Conservation (phyloP, 306 rosid genomes). For the Gastrolobium villosum region DNA sequence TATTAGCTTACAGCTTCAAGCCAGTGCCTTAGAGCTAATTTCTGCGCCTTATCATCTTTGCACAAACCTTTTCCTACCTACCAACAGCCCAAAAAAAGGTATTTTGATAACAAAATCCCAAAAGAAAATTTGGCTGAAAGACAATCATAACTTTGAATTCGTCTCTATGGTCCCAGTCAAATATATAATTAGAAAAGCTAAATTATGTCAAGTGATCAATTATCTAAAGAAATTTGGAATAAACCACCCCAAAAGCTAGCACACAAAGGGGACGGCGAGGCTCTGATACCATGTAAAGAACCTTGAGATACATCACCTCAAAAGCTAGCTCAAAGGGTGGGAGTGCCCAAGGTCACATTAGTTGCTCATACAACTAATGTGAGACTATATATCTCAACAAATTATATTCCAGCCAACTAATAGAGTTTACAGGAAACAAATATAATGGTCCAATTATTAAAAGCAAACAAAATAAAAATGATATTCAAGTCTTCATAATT, state of each 20-base stretch:
- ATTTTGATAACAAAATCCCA: slow-evolving; percentile 14
- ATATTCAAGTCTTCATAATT: not conserved
- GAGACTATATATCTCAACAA: no score
- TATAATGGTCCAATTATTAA: slow-evolving; percentile 26
- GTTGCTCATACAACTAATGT: no score
- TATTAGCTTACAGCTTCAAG: slow-evolving; percentile 88
- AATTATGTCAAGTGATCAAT: slow-evolving; percentile 33
- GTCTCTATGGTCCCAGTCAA: slow-evolving; percentile 54
- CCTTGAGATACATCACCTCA: no score
- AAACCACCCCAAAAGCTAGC: no score
- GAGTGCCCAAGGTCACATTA: no score
- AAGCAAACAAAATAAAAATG: not conserved
- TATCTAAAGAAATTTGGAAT: no score
- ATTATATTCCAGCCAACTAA: slow-evolving; percentile 9
- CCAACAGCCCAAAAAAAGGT: slow-evolving; percentile 22
- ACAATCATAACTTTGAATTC: slow-evolving; percentile 45
- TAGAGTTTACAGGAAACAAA: slow-evolving; percentile 14
- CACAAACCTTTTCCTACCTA: slow-evolving; percentile 95
- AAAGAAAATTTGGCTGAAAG: slow-evolving; percentile 37
- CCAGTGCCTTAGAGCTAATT: slow-evolving; percentile 85
- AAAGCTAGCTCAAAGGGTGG: no score
- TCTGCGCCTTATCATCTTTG: slow-evolving; percentile 82
- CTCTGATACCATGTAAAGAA: no score
- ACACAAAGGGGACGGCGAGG: no score
- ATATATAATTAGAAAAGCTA: slow-evolving; percentile 33